A percentile compares a stretch with the other conserved stretches of the same genome.
These are phyloP conservation scores for Myotisia sp. DNA, from an alignment of 2,329 filamentous ascomycete species.

Conservation along the genomic window DNA sequence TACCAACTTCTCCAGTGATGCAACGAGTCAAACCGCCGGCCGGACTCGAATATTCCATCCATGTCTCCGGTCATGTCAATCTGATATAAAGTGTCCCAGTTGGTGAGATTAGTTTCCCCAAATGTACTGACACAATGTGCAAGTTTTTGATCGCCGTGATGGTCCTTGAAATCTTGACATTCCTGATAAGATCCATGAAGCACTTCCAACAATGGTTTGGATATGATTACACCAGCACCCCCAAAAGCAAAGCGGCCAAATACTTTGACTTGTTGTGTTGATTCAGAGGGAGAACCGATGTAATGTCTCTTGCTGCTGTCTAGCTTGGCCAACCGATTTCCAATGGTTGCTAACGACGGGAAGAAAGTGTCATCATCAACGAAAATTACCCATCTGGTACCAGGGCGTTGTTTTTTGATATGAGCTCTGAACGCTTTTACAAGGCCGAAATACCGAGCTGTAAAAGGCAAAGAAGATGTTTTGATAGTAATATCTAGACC, in stretches of 20 bases:
- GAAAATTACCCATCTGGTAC: slow-evolving; percentile 30
- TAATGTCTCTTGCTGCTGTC: slow-evolving; percentile 29
- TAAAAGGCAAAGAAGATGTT: slow-evolving; percentile 28
- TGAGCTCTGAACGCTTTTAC: slow-evolving; percentile 27
- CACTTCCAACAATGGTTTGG: slow-evolving; percentile 26
- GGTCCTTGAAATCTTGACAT: slow-evolving; percentile 30
- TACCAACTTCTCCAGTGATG: slow-evolving; percentile 35
- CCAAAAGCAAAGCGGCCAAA: slow-evolving; percentile 33
- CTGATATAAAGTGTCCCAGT: slow-evolving; percentile 31
- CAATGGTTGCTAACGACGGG: slow-evolving; percentile 25
- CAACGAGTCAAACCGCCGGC: slow-evolving; percentile 29
- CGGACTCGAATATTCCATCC: slow-evolving; percentile 32
- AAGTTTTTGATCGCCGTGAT: slow-evolving; percentile 32
- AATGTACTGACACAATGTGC: slow-evolving; percentile 30
- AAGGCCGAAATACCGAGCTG: slow-evolving; percentile 31
- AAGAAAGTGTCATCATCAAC: slow-evolving; percentile 34
- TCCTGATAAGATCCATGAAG: slow-evolving; percentile 27
- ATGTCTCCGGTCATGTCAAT: slow-evolving; percentile 31
- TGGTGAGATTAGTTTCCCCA: slow-evolving; percentile 25
- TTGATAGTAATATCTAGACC: slow-evolving; percentile 28
- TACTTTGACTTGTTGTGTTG: slow-evolving; percentile 30
- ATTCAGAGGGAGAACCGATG: slow-evolving; percentile 31
- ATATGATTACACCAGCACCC: slow-evolving; percentile 32
- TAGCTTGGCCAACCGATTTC: slow-evolving; percentile 26
- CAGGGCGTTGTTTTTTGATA: slow-evolving; percentile 26